Conservation (phyloP, 768 basidiomycete genomes). For the Rhizopogon roseolus region DNA sequence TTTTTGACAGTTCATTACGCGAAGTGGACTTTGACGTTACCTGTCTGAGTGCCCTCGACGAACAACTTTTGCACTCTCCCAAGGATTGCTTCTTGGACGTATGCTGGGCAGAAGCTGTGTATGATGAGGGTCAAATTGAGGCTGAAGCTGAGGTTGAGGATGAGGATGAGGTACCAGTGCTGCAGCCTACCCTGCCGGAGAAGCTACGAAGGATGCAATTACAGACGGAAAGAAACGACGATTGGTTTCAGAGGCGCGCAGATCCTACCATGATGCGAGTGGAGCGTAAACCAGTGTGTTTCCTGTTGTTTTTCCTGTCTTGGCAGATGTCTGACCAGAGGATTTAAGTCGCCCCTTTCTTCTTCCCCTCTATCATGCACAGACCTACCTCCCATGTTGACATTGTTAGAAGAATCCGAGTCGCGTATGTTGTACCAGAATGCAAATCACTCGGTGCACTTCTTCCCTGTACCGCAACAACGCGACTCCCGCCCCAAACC, state of each 20-base stretch:
- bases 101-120: slow-evolving; percentile 34
- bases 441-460: slow-evolving; percentile 10
- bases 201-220: not conserved
- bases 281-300: slow-evolving; percentile 7
- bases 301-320: not conserved
- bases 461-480: slow-evolving; percentile 8
- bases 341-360: not conserved
- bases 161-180: not conserved
- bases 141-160: too few species aligned
- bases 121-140: slow-evolving; percentile 13
- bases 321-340: not conserved
- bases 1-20: slow-evolving; percentile 21
- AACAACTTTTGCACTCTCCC: slow-evolving; percentile 35
- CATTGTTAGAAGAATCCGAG: slow-evolving; percentile 8
- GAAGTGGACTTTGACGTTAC: slow-evolving; percentile 31
- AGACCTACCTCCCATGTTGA: slow-evolving; percentile 4
- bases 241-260: slow-evolving; percentile 4
- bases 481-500: slow-evolving; percentile 9
- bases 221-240: not conserved
- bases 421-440: slow-evolving; percentile 14
- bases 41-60: slow-evolving; percentile 33
- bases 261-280: slow-evolving; percentile 15
- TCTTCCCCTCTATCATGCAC: slow-evolving; percentile 9
- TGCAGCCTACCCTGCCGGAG: not conserved
- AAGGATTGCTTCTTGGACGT: slow-evolving; percentile 33